These are phyloP conservation scores for Brassica rapa DNA, from an alignment of 345 rosid species.

Conservation along the genomic window DNA sequence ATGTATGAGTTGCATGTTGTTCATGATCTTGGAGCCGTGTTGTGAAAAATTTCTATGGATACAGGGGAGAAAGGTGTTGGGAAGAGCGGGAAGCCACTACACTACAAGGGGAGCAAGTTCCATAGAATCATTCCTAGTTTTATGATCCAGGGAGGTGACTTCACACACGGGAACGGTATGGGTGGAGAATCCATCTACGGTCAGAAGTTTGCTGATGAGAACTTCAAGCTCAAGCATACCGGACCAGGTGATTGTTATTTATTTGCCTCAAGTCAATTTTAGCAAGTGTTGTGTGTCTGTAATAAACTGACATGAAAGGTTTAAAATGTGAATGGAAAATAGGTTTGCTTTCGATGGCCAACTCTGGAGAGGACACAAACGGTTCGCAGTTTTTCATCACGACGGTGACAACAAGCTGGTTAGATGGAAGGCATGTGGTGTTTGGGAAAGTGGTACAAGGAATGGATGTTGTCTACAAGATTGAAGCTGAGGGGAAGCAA, in stretches of 20 bases:
- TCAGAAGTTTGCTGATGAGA: conserved; percentile 90
- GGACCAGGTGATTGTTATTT: conserved; percentile 64
- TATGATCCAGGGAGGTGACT: conserved; percentile 96
- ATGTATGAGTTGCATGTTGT: neutral
- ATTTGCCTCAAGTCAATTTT: neutral
- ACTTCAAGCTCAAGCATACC: conserved; percentile 93
- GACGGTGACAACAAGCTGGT: conserved; percentile 10
- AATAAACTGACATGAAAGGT: neutral
- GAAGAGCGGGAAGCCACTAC: conserved; percentile 86
- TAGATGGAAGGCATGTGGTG: conserved; percentile 94
- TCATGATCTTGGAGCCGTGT: neutral
- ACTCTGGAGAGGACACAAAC: conserved; percentile 87
- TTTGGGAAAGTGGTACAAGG: conserved; percentile 97
- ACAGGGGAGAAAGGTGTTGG: conserved; percentile 92
- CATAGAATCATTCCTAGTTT: conserved; percentile 98
- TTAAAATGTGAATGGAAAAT: neutral
- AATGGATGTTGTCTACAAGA: conserved; percentile 90
- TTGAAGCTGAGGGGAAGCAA: conserved; percentile 92
- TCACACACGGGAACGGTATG: conserved; percentile 91
- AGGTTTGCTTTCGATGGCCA: conserved; percentile 94
- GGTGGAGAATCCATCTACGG: conserved; percentile 98
- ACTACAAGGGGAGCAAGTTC: conserved; percentile 75
- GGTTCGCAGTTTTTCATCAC: conserved; percentile 56
- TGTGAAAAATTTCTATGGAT: neutral
- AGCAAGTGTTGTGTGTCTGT: neutral